Percentiles rank a stretch among this genome's conserved stretches.
Evolutionary conservation across 768 basidiomycete genomes (phyloP).

Genomic region (Leccinellum rugosiceps): DNA sequence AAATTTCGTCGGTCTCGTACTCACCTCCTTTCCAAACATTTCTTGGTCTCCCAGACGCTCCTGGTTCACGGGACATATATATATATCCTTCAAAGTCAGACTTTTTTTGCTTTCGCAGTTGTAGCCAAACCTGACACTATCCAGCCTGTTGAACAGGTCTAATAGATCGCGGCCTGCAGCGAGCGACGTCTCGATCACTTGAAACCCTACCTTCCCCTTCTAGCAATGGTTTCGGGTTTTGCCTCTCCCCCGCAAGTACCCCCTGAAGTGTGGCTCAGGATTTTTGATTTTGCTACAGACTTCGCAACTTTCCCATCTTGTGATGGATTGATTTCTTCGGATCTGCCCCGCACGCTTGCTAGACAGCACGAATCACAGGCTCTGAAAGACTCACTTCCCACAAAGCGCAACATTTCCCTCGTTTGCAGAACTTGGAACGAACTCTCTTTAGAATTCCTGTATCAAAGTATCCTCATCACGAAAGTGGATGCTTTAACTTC

Average conservation of each 20-base stretch:
- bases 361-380: slow-evolving; percentile 13
- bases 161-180: background rate
- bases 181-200: background rate
- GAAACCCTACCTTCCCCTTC: background rate
- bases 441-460: slow-evolving; percentile 22
- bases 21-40: slow-evolving; percentile 1
- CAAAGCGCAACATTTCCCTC: slow-evolving; percentile 19
- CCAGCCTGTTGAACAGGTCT: background rate
- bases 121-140: background rate
- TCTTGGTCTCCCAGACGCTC: slow-evolving; percentile 6
- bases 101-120: slow-evolving; percentile 2
- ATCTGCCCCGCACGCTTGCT: slow-evolving; percentile 18
- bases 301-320: slow-evolving; percentile 11
- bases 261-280: slow-evolving; percentile 29
- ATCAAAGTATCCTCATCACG: slow-evolving; percentile 21
- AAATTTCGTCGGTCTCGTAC: background rate
- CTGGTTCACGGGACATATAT: slow-evolving; percentile 13
- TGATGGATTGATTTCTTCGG: slow-evolving; percentile 7
- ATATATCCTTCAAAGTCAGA: background rate
- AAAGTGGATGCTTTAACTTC: slow-evolving; percentile 15
- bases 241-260: slow-evolving; percentile 14
- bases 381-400: slow-evolving; percentile 22
- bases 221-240: slow-evolving; percentile 11
- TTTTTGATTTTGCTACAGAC: slow-evolving; percentile 22
- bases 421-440: slow-evolving; percentile 26